Conservation (phyloP, 768 basidiomycete genomes). For the Agaricus sinodeliciosus region DNA sequence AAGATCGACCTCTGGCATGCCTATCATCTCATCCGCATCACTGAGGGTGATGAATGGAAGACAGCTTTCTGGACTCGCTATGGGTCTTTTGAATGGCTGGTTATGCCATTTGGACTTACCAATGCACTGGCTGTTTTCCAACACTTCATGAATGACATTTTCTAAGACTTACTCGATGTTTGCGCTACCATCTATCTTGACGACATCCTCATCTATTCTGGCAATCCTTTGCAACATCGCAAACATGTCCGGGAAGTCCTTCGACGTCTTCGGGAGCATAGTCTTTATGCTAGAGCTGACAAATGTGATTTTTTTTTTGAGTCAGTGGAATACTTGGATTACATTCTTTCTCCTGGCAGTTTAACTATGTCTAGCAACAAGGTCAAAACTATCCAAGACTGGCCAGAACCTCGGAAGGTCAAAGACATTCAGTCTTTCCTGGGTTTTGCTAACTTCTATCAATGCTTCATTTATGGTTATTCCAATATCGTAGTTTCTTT, state of each 20-base stretch:
- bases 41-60: constrained; percentile 32
- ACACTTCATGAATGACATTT: constrained; percentile 26
- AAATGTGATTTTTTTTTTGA: constrained; percentile 27
- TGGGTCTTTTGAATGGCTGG: constrained; percentile 28
- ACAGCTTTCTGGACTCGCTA: constrained; percentile 23
- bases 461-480: too few relatives aligned
- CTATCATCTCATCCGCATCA: constrained; percentile 29
- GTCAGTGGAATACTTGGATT: constrained; percentile 30
- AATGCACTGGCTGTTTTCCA: constrained; percentile 31
- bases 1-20: constrained; percentile 28
- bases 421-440: too few relatives aligned
- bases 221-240: constrained; percentile 17
- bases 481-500: too few relatives aligned
- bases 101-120: constrained; percentile 30
- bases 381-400: too few relatives aligned
- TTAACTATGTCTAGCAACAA: constrained; percentile 9
- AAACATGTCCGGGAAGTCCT: constrained; percentile 24
- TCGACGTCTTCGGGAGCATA: constrained; percentile 17
- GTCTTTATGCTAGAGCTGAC: constrained; percentile 23
- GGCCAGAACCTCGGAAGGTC: too few relatives aligned
- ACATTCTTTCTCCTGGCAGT: constrained; percentile 23
- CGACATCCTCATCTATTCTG: constrained; percentile 32
- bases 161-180: constrained; percentile 25
- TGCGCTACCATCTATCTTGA: constrained; percentile 28
- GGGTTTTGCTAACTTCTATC: too few relatives aligned